Evolutionary conservation across 192 early-diverging fungal species (phyloP).

Genomic region (Coemansia sp.): DNA sequence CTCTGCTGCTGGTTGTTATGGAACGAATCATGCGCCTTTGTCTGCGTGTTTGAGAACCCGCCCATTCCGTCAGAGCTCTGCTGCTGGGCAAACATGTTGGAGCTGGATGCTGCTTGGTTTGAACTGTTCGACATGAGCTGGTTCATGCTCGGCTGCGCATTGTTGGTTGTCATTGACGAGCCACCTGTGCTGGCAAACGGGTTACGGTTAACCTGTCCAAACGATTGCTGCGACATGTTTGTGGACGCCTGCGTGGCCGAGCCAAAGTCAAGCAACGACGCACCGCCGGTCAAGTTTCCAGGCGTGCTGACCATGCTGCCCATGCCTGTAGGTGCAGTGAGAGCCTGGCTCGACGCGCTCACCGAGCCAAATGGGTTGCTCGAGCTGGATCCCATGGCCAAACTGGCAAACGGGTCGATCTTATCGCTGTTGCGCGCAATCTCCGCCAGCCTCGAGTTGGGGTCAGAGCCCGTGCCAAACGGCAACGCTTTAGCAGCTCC

Average conservation of each 20-base stretch:
- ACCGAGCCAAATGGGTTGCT: slow-evolving; percentile 38
- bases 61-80: slow-evolving; percentile 13
- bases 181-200: slow-evolving; percentile 37
- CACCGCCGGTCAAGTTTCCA: slow-evolving; percentile 17
- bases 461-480: slow-evolving; percentile 35
- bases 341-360: slow-evolving; percentile 15
- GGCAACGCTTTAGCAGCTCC: slow-evolving; percentile 52
- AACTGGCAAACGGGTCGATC: slow-evolving; percentile 60
- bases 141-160: slow-evolving; percentile 41
- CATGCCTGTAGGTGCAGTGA: background rate
- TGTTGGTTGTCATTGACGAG: background rate
- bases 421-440: slow-evolving; percentile 59
- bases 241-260: slow-evolving; percentile 28
- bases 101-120: slow-evolving; percentile 7
- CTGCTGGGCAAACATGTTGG: slow-evolving; percentile 28
- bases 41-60: slow-evolving; percentile 7
- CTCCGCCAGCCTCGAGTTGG: slow-evolving; percentile 52
- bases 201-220: slow-evolving; percentile 52
- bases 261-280: slow-evolving; percentile 44
- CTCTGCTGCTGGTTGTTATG: slow-evolving; percentile 20
- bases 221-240: slow-evolving; percentile 29
- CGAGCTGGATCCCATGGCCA: slow-evolving; percentile 41
- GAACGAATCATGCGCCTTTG: slow-evolving; percentile 5
- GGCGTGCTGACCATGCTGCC: slow-evolving; percentile 7
- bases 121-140: slow-evolving; percentile 41